Evolutionary conservation across 2,329 filamentous ascomycete species (phyloP).

Genomic region (Tolypocladium tropicale): DNA sequence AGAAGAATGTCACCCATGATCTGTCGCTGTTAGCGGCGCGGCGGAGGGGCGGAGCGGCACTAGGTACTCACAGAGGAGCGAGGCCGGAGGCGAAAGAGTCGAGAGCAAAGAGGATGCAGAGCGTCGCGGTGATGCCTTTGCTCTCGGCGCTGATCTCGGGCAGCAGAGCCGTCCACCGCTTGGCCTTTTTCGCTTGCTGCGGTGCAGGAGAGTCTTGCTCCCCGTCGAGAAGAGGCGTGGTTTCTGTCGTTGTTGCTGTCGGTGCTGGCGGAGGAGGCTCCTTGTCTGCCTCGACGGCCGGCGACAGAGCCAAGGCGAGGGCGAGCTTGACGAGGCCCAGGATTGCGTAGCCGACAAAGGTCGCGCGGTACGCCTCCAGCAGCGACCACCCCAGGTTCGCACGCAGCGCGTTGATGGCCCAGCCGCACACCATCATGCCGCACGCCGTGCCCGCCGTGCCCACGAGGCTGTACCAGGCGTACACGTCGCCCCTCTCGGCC

Average conservation of each 20-base stretch:
- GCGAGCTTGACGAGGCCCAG: slow-evolving; percentile 48
- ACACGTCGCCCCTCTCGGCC: slow-evolving; percentile 41
- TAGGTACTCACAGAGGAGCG: slow-evolving; percentile 44
- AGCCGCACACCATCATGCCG: slow-evolving; percentile 49
- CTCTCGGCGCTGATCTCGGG: slow-evolving; percentile 49
- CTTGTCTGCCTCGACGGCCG: slow-evolving; percentile 29
- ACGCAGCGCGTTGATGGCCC: slow-evolving; percentile 43
- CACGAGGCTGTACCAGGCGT: slow-evolving; percentile 50
- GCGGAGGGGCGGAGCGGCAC: slow-evolving; percentile 10
- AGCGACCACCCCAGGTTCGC: slow-evolving; percentile 29
- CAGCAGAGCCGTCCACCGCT: slow-evolving; percentile 23
- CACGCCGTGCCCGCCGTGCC: slow-evolving; percentile 51
- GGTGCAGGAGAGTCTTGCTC: background rate
- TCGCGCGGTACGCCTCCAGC: slow-evolving; percentile 37
- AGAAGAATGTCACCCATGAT: slow-evolving; percentile 49
- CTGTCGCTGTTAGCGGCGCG: slow-evolving; percentile 26
- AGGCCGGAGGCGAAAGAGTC: slow-evolving; percentile 64
- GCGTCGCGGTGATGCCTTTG: slow-evolving; percentile 41
- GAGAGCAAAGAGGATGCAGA: slow-evolving; percentile 58
- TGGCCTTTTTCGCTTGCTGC: slow-evolving; percentile 3
- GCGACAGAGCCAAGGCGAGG: slow-evolving; percentile 38
- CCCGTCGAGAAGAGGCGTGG: slow-evolving; percentile 15
- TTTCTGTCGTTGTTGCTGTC: slow-evolving; percentile 4
- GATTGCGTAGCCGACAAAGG: slow-evolving; percentile 48
- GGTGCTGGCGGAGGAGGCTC: background rate